Base-by-base conservation (phyloP, 1,139 yeast genomes). In the Pichiaceae sp. region DNA sequence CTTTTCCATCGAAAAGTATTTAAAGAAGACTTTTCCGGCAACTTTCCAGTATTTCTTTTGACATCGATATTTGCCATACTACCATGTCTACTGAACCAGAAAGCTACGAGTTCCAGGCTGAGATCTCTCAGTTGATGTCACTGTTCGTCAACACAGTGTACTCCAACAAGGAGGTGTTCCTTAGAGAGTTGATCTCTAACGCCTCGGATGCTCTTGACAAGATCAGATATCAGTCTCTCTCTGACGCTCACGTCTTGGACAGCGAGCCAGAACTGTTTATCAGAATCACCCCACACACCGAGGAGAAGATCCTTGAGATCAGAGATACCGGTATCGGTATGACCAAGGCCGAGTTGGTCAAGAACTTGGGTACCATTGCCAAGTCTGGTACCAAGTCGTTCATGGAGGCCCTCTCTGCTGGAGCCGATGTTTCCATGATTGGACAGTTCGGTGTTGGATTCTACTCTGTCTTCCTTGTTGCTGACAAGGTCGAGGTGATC, bases 361-460 rank as follows among this genome's bases (percentile, higher is more conserved):
- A 93, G 81, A 93, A 93, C 75, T 84, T 93, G 68, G 99, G 99
- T 81, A 91, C 98, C 52, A 93, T 93, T 63, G 98, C 99, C 62
- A 93, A 91, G 74, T 93, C 98, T 51, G 99, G 98, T 72, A 93
- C 99, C 58, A 93, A 93, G 75, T 85, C 95, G 52, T 93, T 93
- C 66, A 91, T 93, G 98, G 98, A 93, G 72, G 98, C 98, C 52
- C 77, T 91, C 53, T 81, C 95, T 52, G 96, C 96, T 51, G 99
- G 99, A 72, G 98, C 98, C 49, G 99, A 93, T 67, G 96, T 93
- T 50, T 87, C 97, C 50, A 93, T 93, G 98, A 93, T 93, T 72
- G 99, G 99, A 77, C 98, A 93, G 72, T 93, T 93, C 74, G 99
- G 99, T 86, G 98, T 93, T 57, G 99, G 99, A 78, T 93, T 93